Percentiles rank a stretch among this genome's conserved stretches.
phyloP scores from a whole-genome alignment of 2,329 filamentous ascomycete genomes.

The Myriosclerotinia curreyana region DNA sequence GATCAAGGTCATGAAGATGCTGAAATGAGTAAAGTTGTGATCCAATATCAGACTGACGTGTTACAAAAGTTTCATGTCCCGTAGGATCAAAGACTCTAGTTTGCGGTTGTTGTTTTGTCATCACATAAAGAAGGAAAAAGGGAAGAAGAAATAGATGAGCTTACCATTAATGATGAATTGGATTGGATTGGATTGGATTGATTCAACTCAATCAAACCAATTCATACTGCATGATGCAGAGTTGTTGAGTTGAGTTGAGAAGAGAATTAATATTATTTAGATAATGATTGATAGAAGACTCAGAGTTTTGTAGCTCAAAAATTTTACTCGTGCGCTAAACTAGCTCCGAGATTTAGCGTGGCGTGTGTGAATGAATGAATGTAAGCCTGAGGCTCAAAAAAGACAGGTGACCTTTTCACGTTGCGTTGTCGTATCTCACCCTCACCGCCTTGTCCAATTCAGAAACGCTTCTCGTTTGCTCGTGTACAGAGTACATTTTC shows the following conservation, averaged over 20 bases:
- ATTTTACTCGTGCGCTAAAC: constrained; percentile 17
- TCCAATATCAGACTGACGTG: constrained; percentile 82
- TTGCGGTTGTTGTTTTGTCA: constrained; percentile 81
- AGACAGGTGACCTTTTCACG: no score
- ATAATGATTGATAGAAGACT: no score
- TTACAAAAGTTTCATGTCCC: constrained; percentile 82
- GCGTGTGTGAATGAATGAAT: no score
- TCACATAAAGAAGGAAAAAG: constrained; percentile 53
- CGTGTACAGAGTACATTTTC: no score
- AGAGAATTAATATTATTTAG: no score
- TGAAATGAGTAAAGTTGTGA: constrained; percentile 6
- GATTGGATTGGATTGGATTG: not conserved
- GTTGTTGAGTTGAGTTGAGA: constrained; percentile 24
- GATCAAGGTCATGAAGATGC: not conserved
- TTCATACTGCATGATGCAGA: constrained; percentile 27
- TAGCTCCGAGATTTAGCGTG: not conserved
- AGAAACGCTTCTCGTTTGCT: no score
- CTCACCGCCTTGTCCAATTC: no score
- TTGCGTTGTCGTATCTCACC: no score
- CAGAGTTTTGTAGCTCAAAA: constrained; percentile 20
- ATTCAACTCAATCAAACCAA: not conserved
- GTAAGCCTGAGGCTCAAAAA: constrained; percentile 7
- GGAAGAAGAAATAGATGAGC: constrained; percentile 23
- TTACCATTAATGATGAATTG: constrained; percentile 28
- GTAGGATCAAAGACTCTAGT: constrained; percentile 96